Evolutionary conservation across 352 stramenopile genomes (phyloP).

Genomic region (Halophytophthora batemanensis): DNA sequence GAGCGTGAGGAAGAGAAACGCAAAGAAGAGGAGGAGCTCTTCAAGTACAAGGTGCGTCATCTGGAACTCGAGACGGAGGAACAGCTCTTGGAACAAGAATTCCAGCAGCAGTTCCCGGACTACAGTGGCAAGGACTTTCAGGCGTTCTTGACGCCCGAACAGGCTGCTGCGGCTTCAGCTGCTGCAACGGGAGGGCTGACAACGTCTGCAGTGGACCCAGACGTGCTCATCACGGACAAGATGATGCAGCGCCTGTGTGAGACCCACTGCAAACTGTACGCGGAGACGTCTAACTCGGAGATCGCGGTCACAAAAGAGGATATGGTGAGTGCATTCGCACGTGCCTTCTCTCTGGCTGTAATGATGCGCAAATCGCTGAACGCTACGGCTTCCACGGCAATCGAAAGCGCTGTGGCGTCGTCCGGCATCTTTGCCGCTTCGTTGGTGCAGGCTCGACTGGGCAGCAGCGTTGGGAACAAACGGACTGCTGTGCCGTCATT

Average conservation of each 20-base stretch:
- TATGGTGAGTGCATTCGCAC: conserved; percentile 63
- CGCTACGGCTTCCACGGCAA: conserved; percentile 27
- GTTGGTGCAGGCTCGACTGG: conserved; percentile 67
- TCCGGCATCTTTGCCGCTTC: conserved; percentile 64
- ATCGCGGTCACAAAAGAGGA: conserved; percentile 36
- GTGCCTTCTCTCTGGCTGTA: conserved; percentile 64
- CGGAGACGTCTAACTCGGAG: conserved; percentile 44
- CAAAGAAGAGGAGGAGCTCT: conserved; percentile 68
- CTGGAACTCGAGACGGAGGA: conserved; percentile 83
- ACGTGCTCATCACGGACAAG: conserved; percentile 69
- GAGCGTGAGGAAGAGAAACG: conserved; percentile 70
- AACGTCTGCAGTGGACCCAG: conserved; percentile 18
- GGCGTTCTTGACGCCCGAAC: conserved; percentile 49
- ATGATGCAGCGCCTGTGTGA: conserved; percentile 71
- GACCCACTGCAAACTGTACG: conserved; percentile 69
- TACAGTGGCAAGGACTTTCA: conserved; percentile 76
- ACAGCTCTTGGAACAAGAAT: conserved; percentile 84
- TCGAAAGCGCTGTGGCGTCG: conserved; percentile 53
- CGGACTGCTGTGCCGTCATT: conserved; percentile 40
- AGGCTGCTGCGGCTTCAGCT: conserved; percentile 17
- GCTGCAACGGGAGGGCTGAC: conserved; percentile 8
- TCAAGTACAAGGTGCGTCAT: conserved; percentile 85
- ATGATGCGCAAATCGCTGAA: conserved; percentile 72
- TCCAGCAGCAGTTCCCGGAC: conserved; percentile 92
- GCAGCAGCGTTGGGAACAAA: conserved; percentile 27